These are phyloP conservation scores for Wickerhamomyces alni DNA, from an alignment of 805 yeast genomes.

Conservation along the genomic window DNA sequence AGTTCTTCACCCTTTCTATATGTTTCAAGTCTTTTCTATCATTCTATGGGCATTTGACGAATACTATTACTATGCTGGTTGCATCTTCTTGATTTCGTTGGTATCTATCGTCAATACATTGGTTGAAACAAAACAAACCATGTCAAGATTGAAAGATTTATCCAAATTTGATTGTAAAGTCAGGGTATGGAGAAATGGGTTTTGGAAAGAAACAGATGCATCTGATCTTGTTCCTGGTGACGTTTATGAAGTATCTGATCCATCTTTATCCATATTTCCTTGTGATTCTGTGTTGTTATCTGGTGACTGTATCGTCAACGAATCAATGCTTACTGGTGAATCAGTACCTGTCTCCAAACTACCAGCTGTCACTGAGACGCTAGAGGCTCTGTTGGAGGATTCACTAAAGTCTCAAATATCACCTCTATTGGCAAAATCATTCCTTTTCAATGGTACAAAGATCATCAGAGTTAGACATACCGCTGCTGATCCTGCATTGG, in stretches of 20 bases:
- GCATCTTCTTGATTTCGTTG: constrained; percentile 83
- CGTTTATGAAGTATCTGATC: constrained; percentile 86
- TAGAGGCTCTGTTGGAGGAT: constrained; percentile 50
- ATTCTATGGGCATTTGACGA: constrained; percentile 88
- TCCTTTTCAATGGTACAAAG: constrained; percentile 83
- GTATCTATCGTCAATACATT: constrained; percentile 75
- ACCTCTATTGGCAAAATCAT: constrained; percentile 64
- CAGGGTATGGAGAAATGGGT: constrained; percentile 86
- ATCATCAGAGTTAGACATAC: constrained; percentile 76
- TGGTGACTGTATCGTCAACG: constrained; percentile 96
- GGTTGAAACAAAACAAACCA: constrained; percentile 76
- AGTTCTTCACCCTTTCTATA: constrained; percentile 89
- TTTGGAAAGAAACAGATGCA: constrained; percentile 79
- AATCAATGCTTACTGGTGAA: constrained; percentile 97
- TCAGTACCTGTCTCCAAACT: constrained; percentile 91
- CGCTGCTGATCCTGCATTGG: constrained; percentile 56
- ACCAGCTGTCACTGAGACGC: constrained; percentile 57
- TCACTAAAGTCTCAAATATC: constrained; percentile 52
- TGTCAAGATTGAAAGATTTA: constrained; percentile 64
- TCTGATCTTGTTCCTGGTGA: constrained; percentile 93
- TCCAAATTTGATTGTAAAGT: constrained; percentile 74
- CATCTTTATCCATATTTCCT: constrained; percentile 67
- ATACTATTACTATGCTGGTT: constrained; percentile 88
- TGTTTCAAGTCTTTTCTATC: constrained; percentile 91
- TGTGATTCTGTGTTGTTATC: constrained; percentile 83